These are phyloP conservation scores for Ganoderma lucidum DNA, from an alignment of 1,284 basidiomycete genomes.

Conservation along the genomic window DNA sequence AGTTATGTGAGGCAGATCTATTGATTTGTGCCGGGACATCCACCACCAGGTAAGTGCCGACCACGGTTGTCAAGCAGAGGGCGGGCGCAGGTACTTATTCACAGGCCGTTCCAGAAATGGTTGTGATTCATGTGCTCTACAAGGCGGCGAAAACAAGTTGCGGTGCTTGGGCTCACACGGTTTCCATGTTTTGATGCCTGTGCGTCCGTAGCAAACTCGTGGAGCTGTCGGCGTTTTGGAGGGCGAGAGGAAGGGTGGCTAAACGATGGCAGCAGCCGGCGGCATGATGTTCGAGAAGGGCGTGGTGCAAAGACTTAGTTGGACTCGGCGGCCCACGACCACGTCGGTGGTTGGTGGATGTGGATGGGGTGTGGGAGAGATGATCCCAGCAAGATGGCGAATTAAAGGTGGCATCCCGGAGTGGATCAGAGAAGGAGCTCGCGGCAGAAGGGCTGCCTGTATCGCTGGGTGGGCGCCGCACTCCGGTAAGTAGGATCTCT, in stretches of 20 bases:
- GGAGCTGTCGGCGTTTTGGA: neutral
- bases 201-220: neutral
- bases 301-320: too few relatives aligned
- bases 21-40: neutral
- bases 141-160: neutral
- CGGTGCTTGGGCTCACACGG: neutral
- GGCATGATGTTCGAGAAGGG: neutral
- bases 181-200: neutral
- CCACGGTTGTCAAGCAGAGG: neutral
- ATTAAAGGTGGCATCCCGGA: conserved; percentile 12
- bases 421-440: conserved; percentile 19
- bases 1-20: neutral
- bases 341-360: too few relatives aligned
- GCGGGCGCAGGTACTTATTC: neutral
- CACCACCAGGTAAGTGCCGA: neutral
- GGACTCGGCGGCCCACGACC: too few relatives aligned
- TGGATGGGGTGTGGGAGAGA: neutral
- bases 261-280: neutral
- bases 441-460: conserved; percentile 12
- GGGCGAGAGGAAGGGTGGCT: neutral
- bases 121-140: conserved; percentile 2
- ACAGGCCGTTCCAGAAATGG: conserved; percentile 1
- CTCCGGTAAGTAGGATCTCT: conserved; percentile 14
- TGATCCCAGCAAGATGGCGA: conserved; percentile 1
- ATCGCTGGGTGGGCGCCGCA: conserved; percentile 3